phyloP scores from a whole-genome alignment of 257 asterid species.

The Nicotiana paniculata region DNA sequence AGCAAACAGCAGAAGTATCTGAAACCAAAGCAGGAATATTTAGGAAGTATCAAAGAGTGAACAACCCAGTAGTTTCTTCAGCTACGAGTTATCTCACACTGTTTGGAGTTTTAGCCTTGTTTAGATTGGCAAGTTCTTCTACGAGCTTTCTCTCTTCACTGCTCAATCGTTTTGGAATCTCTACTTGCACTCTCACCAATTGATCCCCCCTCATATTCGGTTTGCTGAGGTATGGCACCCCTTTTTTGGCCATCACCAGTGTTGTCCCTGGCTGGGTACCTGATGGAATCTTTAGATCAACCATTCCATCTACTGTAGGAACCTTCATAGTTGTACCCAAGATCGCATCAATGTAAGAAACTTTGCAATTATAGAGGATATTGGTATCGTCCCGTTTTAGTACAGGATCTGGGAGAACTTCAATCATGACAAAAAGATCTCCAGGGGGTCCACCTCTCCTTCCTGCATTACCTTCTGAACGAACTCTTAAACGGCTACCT shows the following conservation, averaged over 20 bases:
- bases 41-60: neutral
- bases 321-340: constrained; percentile 75
- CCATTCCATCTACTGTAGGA: constrained; percentile 91
- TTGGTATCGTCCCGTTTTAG: constrained; percentile 83
- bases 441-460: constrained; percentile 90
- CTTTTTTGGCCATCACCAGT: constrained; percentile 85
- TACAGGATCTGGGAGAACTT: constrained; percentile 69
- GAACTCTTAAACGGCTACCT: constrained; percentile 82
- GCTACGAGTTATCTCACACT: constrained; percentile 41
- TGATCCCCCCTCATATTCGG: constrained; percentile 92
- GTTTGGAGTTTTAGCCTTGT: constrained; percentile 63
- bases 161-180: constrained; percentile 86
- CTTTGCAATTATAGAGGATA: constrained; percentile 80
- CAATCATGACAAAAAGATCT: constrained; percentile 78
- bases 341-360: constrained; percentile 82
- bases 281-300: constrained; percentile 76
- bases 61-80: neutral
- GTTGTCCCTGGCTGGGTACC: constrained; percentile 97
- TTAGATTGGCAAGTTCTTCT: constrained; percentile 75
- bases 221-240: constrained; percentile 71
- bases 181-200: constrained; percentile 91
- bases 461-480: constrained; percentile 90
- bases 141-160: constrained; percentile 89
- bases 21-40: neutral
- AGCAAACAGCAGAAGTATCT: neutral